Conservation (phyloP, 2,329 filamentous ascomycete species). For the Calonectria honghensis region DNA sequence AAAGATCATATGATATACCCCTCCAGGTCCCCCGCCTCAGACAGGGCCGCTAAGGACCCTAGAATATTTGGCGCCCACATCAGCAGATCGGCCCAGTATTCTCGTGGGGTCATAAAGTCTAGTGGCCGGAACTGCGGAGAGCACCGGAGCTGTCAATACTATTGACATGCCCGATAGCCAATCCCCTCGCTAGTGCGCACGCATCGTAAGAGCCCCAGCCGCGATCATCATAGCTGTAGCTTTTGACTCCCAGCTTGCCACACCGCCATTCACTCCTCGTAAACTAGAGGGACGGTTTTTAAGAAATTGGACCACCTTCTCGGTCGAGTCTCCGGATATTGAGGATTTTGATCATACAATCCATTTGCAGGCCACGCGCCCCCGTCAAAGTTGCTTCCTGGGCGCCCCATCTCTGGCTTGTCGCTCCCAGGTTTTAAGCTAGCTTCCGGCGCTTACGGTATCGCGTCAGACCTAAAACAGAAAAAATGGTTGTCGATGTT, state of each 20-base stretch:
- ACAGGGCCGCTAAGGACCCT: conserved; percentile 21
- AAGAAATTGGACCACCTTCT: conserved; percentile 20
- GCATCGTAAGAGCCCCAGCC: conserved; percentile 25
- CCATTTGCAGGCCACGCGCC: background rate
- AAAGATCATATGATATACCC: conserved; percentile 22
- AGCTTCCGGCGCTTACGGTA: background rate
- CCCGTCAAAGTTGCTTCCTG: background rate
- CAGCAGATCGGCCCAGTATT: conserved; percentile 35
- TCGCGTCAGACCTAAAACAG: background rate
- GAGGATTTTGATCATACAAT: background rate
- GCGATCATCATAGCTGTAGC: background rate
- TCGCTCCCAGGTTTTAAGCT: background rate
- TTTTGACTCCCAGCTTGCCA: conserved; percentile 13
- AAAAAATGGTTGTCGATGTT: background rate
- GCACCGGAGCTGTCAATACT: conserved; percentile 12
- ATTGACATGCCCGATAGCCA: conserved; percentile 16
- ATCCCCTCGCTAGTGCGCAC: conserved; percentile 5
- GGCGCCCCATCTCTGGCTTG: background rate
- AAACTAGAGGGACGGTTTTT: conserved; percentile 9
- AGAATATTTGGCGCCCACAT: conserved; percentile 20
- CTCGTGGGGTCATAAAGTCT: conserved; percentile 5
- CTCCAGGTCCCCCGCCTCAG: conserved; percentile 6
- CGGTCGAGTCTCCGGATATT: conserved; percentile 20
- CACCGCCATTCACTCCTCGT: conserved; percentile 34
- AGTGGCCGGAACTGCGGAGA: conserved; percentile 19